Evolutionary conservation across 2,329 filamentous ascomycete species (phyloP).

Genomic region (Ophiosphaerella korrae): DNA sequence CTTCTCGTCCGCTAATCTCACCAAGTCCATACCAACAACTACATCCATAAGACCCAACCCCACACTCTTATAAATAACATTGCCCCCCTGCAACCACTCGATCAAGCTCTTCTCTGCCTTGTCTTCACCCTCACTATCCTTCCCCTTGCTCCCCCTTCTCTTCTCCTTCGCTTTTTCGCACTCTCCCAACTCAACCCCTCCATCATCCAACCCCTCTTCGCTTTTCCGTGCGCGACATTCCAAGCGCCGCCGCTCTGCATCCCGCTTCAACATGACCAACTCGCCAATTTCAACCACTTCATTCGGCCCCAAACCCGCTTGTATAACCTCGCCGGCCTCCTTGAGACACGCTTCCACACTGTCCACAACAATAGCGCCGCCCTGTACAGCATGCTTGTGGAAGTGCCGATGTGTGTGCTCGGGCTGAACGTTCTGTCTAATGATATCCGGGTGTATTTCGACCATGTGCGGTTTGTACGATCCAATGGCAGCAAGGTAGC

Average conservation of each 20-base stretch:
- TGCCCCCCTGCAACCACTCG: conserved; percentile 66
- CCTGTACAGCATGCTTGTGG: conserved; percentile 66
- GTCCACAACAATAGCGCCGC: conserved; percentile 66
- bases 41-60: conserved; percentile 72
- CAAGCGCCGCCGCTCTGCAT: conserved; percentile 49
- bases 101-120: conserved; percentile 51
- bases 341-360: conserved; percentile 78
- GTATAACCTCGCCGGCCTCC: conserved; percentile 85
- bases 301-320: conserved; percentile 72
- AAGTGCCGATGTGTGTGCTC: conserved; percentile 62
- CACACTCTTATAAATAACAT: conserved; percentile 73
- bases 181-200: conserved; percentile 72
- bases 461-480: conserved; percentile 75
- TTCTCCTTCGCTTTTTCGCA: conserved; percentile 76
- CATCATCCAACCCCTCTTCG: conserved; percentile 61
- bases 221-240: conserved; percentile 39
- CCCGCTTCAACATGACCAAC: conserved; percentile 67
- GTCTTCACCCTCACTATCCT: conserved; percentile 28
- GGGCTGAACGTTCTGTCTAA: conserved; percentile 66
- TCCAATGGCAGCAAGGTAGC: conserved; percentile 75
- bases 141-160: conserved; percentile 40
- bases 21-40: conserved; percentile 64
- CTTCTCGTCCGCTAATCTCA: conserved; percentile 60
- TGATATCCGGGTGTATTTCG: conserved; percentile 78
- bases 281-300: conserved; percentile 90